Evolutionary conservation across 805 yeast genomes (phyloP).

Genomic region (Zygotorulaspora danielsina): DNA sequence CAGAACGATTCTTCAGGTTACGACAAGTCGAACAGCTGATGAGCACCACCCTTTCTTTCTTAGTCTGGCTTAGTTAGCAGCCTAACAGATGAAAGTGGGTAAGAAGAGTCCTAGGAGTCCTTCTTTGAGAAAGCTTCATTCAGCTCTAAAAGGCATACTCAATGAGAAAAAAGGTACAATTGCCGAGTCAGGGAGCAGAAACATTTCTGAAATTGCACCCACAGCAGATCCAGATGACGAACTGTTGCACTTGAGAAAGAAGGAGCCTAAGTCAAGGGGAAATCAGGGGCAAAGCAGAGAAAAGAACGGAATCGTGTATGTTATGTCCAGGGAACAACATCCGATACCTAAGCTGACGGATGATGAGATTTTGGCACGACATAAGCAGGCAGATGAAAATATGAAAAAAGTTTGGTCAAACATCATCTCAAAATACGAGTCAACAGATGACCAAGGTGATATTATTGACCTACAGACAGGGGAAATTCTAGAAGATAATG

Average conservation of each 20-base stretch:
- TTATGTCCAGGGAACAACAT: constrained; percentile 32
- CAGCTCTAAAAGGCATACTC: constrained; percentile 24
- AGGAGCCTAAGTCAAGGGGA: not conserved
- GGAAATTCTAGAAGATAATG: constrained; percentile 57
- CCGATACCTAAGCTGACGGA: constrained; percentile 33
- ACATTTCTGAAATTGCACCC: constrained; percentile 9
- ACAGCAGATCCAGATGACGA: not conserved
- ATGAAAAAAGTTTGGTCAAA: constrained; percentile 45
- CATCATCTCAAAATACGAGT: constrained; percentile 51
- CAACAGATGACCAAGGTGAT: constrained; percentile 54
- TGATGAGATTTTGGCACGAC: constrained; percentile 34
- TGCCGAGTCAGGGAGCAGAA: not conserved
- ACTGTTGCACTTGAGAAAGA: not conserved
- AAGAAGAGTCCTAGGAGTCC: constrained; percentile 14
- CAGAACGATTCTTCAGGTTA: too few relatives aligned
- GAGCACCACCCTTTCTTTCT: too few relatives aligned
- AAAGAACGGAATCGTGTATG: constrained; percentile 24
- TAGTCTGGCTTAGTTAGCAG: too few relatives aligned
- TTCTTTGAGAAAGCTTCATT: constrained; percentile 18
- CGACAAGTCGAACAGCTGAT: too few relatives aligned
- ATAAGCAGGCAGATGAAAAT: constrained; percentile 34
- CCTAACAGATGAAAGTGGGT: constrained; percentile 12
- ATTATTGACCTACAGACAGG: constrained; percentile 64
- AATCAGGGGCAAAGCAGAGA: constrained; percentile 1
- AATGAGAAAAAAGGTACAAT: constrained; percentile 4